Percentiles rank a stretch among this genome's conserved stretches.
Conservation (phyloP, 805 yeast species). For the Teunomyces aglyptinius region DNA sequence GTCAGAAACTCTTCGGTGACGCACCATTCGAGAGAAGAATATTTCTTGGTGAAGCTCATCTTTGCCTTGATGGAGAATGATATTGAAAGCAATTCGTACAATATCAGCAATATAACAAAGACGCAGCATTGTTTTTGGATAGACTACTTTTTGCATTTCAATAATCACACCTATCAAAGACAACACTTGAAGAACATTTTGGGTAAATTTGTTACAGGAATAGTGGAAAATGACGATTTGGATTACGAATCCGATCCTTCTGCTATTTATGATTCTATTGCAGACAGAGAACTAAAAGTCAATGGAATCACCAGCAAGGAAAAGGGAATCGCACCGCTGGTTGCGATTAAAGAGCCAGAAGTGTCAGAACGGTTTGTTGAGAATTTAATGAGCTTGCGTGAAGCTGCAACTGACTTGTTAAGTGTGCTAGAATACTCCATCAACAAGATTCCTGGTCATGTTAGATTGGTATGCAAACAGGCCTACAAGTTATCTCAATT, state of each 20-base stretch:
- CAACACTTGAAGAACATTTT: constrained; percentile 39
- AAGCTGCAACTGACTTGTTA: constrained; percentile 60
- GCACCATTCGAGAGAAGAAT: constrained; percentile 66
- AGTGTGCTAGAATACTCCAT: constrained; percentile 47
- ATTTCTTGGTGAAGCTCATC: constrained; percentile 59
- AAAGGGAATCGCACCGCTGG: constrained; percentile 47
- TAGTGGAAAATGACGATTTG: constrained; percentile 48
- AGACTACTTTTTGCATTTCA: constrained; percentile 39
- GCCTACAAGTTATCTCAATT: constrained; percentile 39
- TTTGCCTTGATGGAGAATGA: constrained; percentile 44
- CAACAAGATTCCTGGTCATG: constrained; percentile 36
- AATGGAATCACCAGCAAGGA: constrained; percentile 36
- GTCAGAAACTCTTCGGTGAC: constrained; percentile 26
- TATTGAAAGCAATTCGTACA: constrained; percentile 26
- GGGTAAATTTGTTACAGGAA: constrained; percentile 35
- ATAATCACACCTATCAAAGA: constrained; percentile 50
- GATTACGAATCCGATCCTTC: constrained; percentile 83
- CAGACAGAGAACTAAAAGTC: constrained; percentile 34
- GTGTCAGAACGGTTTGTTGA: constrained; percentile 68
- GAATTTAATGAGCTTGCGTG: constrained; percentile 75
- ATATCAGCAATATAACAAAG: constrained; percentile 40
- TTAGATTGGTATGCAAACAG: constrained; percentile 32
- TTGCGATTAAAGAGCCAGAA: constrained; percentile 77
- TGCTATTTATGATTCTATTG: constrained; percentile 46
- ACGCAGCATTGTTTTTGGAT: constrained; percentile 43